Conservation (phyloP, 495 filamentous ascomycete species). For the Trypethelium eluteriae region DNA sequence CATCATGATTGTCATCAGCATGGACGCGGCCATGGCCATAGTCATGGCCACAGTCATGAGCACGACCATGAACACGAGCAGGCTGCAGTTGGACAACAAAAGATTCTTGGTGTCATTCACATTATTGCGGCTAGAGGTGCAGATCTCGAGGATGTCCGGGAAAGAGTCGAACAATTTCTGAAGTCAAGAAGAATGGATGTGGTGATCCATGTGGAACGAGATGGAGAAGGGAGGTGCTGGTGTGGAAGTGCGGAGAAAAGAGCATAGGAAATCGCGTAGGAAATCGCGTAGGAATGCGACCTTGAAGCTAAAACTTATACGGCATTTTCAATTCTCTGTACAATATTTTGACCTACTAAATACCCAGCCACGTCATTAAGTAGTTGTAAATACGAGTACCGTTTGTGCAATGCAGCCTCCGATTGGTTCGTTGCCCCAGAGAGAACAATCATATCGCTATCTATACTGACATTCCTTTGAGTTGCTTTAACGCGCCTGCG, state of each 20-base stretch:
- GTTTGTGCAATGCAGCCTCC: background rate
- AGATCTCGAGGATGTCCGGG: conserved; percentile 38
- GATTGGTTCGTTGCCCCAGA: no score
- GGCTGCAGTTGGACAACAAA: conserved; percentile 19
- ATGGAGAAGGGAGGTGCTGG: conserved; percentile 36
- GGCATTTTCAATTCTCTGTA: conserved; percentile 14
- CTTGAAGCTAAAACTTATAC: background rate
- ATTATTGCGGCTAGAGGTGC: conserved; percentile 30
- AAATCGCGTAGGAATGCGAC: background rate
- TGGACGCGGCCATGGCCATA: conserved; percentile 14
- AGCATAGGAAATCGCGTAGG: background rate
- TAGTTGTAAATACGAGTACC: background rate
- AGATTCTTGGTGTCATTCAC: conserved; percentile 38
- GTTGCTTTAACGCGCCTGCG: no score
- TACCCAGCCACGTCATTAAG: background rate
- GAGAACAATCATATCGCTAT: no score
- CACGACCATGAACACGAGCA: background rate
- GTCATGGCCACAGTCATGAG: background rate
- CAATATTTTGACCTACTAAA: conserved; percentile 5
- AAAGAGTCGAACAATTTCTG: conserved; percentile 32
- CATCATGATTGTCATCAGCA: conserved; percentile 30
- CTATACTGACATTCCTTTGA: no score
- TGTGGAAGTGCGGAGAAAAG: conserved; percentile 31
- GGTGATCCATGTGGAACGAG: conserved; percentile 37
- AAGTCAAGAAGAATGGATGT: conserved; percentile 34